Evolutionary conservation across 164 flowering plant genomes (phyloP), one percentile per base, ranked within the genome.

Genomic region (Stephania japonica): DNA sequence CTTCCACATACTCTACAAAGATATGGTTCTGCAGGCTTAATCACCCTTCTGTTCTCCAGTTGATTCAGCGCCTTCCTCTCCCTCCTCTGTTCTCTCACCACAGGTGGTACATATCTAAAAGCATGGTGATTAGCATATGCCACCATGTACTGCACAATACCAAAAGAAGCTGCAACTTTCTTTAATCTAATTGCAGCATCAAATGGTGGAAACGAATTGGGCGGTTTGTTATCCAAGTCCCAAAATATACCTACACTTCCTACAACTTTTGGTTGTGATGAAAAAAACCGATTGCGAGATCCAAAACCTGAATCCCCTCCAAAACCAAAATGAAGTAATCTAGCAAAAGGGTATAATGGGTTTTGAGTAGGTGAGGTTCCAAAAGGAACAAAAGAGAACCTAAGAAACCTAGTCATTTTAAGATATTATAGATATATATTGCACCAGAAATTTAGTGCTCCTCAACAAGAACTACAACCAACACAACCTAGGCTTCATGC

Each of bases 221-320:
- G 94, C 7, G 92, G 92, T 72, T 91, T 91, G 75, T 89, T 91
- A 75, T 94, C 97, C 73, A 92, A 84, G 76, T 91, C 98, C 99
- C 99, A 94, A 80, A 94, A 92, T 68, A 94, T 80, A 5, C 82
- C 96, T 5, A 92, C 90, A 41, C 76, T 85, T 66, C 72, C 78
- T 26, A 70, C 50, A 2, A 11, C 72, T 65, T 73, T 78, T 38
- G 64, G 64, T 23, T 25, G 24, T 6, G 72, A 42, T 41, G 68
- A 21, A 18, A 71, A 59, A 23, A 41, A 70, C 27, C 72, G 72
- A 27, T 70, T 61, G 5, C 75, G 47, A 53, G 77, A 70, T 71
- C 66, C 47, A 27, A 61, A 79, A 23, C 77, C 77, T 59, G 59
- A 24, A 56, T n/a, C n/a, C 62, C 18, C 62, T 63, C 64, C 61